Percentiles rank a stretch among this genome's conserved stretches.
Conservation (phyloP, 2,329 filamentous ascomycete genomes). For the Colletotrichum lentis region DNA sequence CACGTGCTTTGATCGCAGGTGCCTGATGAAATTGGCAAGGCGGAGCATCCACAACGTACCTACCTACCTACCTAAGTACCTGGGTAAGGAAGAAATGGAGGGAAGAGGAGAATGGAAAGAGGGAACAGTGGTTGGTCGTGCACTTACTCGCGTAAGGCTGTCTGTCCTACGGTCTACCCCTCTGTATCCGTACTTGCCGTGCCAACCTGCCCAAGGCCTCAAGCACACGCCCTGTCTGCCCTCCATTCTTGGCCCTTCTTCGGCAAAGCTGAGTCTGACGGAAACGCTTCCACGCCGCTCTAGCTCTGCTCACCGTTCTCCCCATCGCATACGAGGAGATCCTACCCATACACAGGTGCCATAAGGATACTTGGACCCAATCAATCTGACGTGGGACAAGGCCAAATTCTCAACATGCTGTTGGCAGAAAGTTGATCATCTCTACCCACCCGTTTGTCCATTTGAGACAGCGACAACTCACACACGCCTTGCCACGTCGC, state of each 20-base stretch:
- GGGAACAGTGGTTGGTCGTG: background rate
- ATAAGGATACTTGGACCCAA: background rate
- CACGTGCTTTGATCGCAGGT: background rate
- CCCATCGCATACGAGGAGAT: slow-evolving; percentile 1
- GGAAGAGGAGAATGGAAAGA: too few species aligned
- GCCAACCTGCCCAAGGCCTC: too few species aligned
- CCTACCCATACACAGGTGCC: background rate
- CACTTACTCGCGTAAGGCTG: slow-evolving; percentile 22
- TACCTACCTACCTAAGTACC: too few species aligned
- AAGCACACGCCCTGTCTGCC: background rate
- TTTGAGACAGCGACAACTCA: too few species aligned
- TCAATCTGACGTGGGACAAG: slow-evolving; percentile 30
- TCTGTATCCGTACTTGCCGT: too few species aligned
- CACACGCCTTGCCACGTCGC: too few species aligned
- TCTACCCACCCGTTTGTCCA: background rate
- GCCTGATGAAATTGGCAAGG: too few species aligned
- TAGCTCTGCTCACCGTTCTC: background rate
- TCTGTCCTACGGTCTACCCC: too few species aligned
- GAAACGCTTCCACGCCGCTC: background rate
- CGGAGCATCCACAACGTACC: too few species aligned
- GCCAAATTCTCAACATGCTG: background rate
- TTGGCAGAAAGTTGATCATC: background rate
- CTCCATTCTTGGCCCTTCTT: background rate
- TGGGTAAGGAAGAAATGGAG: too few species aligned
- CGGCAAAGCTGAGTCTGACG: background rate